Conservation (phyloP, 2,329 filamentous ascomycete genomes). For the Fusarium clavum region DNA sequence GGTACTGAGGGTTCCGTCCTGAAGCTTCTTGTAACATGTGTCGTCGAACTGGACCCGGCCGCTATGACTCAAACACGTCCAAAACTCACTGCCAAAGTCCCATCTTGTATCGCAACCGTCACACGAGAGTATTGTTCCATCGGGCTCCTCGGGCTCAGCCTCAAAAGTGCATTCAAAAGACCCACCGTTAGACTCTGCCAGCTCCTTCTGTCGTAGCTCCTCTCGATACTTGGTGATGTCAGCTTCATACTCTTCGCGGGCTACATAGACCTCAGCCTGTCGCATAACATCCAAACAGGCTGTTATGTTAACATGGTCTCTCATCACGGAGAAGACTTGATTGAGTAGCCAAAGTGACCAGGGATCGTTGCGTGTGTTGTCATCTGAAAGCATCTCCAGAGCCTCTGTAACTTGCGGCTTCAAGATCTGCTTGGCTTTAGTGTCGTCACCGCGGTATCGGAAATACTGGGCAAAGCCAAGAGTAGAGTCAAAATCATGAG, state of each 20-base stretch:
- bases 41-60: not conserved
- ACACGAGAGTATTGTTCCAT: not conserved
- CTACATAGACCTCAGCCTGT: not conserved
- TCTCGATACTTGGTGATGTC: not conserved
- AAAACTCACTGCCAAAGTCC: not conserved
- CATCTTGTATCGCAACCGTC: not conserved
- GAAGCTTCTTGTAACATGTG: not conserved
- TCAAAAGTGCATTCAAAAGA: not conserved
- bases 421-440: not conserved
- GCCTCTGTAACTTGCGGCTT: not conserved
- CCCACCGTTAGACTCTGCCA: not conserved
- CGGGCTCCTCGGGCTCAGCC: not conserved
- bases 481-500: not conserved
- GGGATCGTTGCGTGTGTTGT: not conserved
- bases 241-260: not conserved
- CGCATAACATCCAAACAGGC: not conserved
- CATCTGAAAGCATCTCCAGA: constrained; percentile 4
- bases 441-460: fast-evolving
- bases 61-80: not conserved
- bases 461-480: constrained; percentile 1
- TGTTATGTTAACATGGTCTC: not conserved
- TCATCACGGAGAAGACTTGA: not conserved
- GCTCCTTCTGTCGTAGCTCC: not conserved
- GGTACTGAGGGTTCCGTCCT: not conserved
- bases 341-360: not conserved